Conservation (phyloP, 1,284 basidiomycete genomes). For the Somion occarium region DNA sequence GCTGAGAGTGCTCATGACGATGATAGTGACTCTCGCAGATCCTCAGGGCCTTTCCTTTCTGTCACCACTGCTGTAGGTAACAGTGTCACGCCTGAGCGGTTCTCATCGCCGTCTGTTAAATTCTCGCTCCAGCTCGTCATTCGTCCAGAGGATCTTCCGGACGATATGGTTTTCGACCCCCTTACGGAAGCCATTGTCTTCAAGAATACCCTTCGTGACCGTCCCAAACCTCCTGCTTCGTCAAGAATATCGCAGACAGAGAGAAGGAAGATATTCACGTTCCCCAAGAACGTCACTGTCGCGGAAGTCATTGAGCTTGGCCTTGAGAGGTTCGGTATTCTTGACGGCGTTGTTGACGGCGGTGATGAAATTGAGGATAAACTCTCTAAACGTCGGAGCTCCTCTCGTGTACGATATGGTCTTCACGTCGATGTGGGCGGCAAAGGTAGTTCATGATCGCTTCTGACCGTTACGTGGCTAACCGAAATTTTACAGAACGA, state of each 20-base stretch:
- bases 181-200: slow-evolving; percentile 88
- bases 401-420: slow-evolving; percentile 75
- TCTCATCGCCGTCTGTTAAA: slow-evolving; percentile 74
- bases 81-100: slow-evolving; percentile 63
- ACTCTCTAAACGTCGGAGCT: slow-evolving; percentile 73
- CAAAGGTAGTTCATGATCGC: too few relatives aligned
- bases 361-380: slow-evolving; percentile 97
- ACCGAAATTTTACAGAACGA: too few relatives aligned
- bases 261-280: slow-evolving; percentile 74
- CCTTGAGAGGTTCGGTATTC: slow-evolving; percentile 88
- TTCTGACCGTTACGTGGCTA: too few relatives aligned
- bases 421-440: slow-evolving; percentile 55
- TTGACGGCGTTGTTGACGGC: slow-evolving; percentile 94
- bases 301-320: slow-evolving; percentile 94
- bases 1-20: slow-evolving; percentile 32
- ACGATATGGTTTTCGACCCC: slow-evolving; percentile 91
- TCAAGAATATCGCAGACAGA: slow-evolving; percentile 55
- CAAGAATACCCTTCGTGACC: slow-evolving; percentile 58
- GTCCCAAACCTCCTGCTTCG: slow-evolving; percentile 34
- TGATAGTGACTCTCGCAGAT: slow-evolving; percentile 19
- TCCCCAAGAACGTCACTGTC: slow-evolving; percentile 92
- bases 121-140: slow-evolving; percentile 88
- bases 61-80: slow-evolving; percentile 31
- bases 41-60: slow-evolving; percentile 39
- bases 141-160: slow-evolving; percentile 86